phyloP scores from a whole-genome alignment of 2,329 filamentous ascomycete genomes.

The Colletotrichum aenigma region DNA sequence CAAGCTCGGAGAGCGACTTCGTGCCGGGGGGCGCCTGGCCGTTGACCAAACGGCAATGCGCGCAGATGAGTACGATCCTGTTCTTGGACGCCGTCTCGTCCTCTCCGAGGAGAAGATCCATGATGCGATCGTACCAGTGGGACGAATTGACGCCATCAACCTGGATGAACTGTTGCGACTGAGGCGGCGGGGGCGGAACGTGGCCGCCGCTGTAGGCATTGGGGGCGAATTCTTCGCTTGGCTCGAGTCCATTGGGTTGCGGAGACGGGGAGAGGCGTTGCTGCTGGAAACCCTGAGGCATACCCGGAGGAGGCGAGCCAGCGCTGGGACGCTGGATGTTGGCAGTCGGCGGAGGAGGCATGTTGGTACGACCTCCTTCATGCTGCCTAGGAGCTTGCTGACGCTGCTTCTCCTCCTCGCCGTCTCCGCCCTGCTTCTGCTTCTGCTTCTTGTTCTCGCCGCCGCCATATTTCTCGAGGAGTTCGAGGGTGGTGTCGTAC shows the following conservation, averaged over 20 bases:
- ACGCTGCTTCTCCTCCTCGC: conserved; percentile 33
- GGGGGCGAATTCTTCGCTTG: conserved; percentile 72
- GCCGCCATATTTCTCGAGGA: conserved; percentile 93
- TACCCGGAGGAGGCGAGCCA: conserved; percentile 29
- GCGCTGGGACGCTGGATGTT: conserved; percentile 56
- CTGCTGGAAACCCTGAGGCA: background rate
- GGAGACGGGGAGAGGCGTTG: conserved; percentile 26
- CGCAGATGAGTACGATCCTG: conserved; percentile 85
- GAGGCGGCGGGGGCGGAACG: conserved; percentile 26
- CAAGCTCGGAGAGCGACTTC: conserved; percentile 77
- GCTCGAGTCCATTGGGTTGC: conserved; percentile 34
- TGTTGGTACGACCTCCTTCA: conserved; percentile 45
- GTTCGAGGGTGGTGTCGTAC: conserved; percentile 91
- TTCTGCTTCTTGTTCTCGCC: conserved; percentile 52
- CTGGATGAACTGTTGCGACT: conserved; percentile 18
- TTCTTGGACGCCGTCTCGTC: conserved; percentile 94
- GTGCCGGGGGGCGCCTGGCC: conserved; percentile 93
- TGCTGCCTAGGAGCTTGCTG: conserved; percentile 21
- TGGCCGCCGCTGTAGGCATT: conserved; percentile 62
- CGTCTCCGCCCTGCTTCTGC: conserved; percentile 28
- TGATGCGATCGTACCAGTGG: conserved; percentile 93
- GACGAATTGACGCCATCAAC: conserved; percentile 30
- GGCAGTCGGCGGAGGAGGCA: conserved; percentile 65
- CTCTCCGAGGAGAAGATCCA: conserved; percentile 91
- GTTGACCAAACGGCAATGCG: conserved; percentile 84